Evolutionary conservation across 352 stramenopile species (phyloP).

Genomic region (Pythium aristosporum): DNA sequence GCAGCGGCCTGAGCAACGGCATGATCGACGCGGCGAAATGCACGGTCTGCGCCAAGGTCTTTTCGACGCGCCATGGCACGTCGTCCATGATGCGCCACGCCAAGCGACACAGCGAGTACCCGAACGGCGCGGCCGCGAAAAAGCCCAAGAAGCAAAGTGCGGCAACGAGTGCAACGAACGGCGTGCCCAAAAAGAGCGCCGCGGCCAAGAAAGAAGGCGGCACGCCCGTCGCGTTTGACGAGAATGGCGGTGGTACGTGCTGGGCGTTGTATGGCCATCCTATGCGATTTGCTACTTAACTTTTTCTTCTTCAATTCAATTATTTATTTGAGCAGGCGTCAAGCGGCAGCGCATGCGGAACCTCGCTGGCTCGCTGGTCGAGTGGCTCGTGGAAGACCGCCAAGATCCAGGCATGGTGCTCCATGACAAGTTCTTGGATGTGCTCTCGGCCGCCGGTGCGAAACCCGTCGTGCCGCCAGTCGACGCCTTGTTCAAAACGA

Average conservation of each 20-base stretch:
- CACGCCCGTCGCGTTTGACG: slow-evolving; percentile 40
- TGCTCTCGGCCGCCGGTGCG: slow-evolving; percentile 43
- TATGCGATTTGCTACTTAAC: background rate
- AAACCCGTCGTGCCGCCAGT: slow-evolving; percentile 54
- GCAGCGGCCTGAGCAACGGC: slow-evolving; percentile 60
- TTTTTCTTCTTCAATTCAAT: background rate
- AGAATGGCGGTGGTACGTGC: slow-evolving; percentile 55
- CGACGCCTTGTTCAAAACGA: slow-evolving; percentile 60
- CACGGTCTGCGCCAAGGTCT: slow-evolving; percentile 72
- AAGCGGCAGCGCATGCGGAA: slow-evolving; percentile 72
- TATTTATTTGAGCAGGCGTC: slow-evolving; percentile 31
- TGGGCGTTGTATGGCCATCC: background rate
- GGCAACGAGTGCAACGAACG: slow-evolving; percentile 30
- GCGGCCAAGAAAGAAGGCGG: slow-evolving; percentile 44
- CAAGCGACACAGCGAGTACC: slow-evolving; percentile 71
- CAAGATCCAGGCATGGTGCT: slow-evolving; percentile 61
- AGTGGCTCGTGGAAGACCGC: slow-evolving; percentile 78
- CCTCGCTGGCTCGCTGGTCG: slow-evolving; percentile 55
- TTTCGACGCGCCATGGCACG: slow-evolving; percentile 77
- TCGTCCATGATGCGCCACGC: slow-evolving; percentile 85
- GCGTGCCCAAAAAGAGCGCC: slow-evolving; percentile 43
- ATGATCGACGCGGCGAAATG: slow-evolving; percentile 76
- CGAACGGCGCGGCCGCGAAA: slow-evolving; percentile 51
- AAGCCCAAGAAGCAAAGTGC: slow-evolving; percentile 47
- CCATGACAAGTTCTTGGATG: slow-evolving; percentile 72